phyloP scores from a whole-genome alignment of 768 basidiomycete species.

The Mrakia hoshinonis region DNA sequence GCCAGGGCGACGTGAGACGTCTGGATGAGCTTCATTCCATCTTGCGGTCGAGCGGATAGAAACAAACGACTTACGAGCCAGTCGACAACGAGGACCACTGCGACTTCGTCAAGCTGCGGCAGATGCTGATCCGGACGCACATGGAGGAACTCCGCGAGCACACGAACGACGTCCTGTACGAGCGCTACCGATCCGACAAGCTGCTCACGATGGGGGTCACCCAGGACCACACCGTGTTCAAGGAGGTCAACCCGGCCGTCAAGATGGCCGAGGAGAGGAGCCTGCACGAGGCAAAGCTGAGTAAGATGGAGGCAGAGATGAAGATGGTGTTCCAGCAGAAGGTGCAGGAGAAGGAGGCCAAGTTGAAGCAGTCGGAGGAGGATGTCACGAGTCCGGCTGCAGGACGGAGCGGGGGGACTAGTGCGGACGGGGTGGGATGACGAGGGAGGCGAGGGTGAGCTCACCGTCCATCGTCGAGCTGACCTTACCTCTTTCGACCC shows the following conservation, averaged over 20 bases:
- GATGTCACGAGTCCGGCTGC: too few relatives aligned
- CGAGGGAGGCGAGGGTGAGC: neutral
- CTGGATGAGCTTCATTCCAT: too few relatives aligned
- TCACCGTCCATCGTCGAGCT: neutral
- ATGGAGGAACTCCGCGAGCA: conserved; percentile 99
- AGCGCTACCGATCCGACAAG: conserved; percentile 97
- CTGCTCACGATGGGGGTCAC: conserved; percentile 93
- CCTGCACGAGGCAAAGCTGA: conserved; percentile 61
- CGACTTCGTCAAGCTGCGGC: conserved; percentile 97
- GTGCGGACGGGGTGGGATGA: too few relatives aligned
- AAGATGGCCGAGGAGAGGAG: conserved; percentile 93
- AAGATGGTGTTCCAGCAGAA: conserved; percentile 99
- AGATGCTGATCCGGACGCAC: conserved; percentile 97
- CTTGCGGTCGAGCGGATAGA: too few relatives aligned
- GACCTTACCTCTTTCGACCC: neutral
- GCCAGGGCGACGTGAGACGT: too few relatives aligned
- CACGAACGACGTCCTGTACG: conserved; percentile 90
- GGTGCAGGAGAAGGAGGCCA: conserved; percentile 97
- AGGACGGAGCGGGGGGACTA: too few relatives aligned
- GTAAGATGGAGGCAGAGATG: conserved; percentile 95
- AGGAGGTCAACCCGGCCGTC: conserved; percentile 96
- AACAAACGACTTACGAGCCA: too few relatives aligned
- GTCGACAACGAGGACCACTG: conserved; percentile 99
- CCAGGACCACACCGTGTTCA: conserved; percentile 96
- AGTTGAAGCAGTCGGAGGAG: conserved; percentile 97